Evolutionary conservation across 495 filamentous ascomycete genomes (phyloP).

Genomic region (Aspergillus bridgeri): DNA sequence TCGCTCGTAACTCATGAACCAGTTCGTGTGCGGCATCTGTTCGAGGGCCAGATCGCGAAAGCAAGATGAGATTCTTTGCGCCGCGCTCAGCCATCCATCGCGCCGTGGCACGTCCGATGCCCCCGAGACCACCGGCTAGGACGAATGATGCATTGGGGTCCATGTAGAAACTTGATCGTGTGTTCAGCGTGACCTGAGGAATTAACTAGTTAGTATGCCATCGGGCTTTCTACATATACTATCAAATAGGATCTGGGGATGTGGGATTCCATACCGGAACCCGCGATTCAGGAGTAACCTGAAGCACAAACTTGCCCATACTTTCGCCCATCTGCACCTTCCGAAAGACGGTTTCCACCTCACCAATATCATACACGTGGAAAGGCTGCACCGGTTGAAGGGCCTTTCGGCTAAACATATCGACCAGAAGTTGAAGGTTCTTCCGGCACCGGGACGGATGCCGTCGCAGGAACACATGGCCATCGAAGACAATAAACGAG

Average conservation of each 20-base stretch:
- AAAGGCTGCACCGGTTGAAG: no score
- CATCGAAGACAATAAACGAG: conserved; percentile 35
- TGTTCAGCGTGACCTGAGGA: conserved; percentile 17
- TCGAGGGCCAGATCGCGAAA: conserved; percentile 25
- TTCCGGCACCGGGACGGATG: conserved; percentile 42
- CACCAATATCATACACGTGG: no score
- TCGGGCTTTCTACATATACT: no score
- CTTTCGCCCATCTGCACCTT: no score
- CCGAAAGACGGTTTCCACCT: no score
- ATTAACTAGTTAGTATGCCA: no score
- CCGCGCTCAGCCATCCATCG: conserved; percentile 59
- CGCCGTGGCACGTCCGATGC: conserved; percentile 57
- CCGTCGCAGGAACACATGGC: conserved; percentile 36
- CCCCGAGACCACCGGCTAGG: conserved; percentile 60
- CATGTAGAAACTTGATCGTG: conserved; percentile 11
- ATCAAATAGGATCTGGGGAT: no score
- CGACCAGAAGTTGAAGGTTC: conserved; percentile 26
- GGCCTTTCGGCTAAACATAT: no score
- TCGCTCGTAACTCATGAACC: conserved; percentile 10
- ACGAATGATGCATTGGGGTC: conserved; percentile 54
- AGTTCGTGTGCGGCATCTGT: conserved; percentile 13
- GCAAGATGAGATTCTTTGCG: conserved; percentile 51
- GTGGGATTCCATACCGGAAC: no score
- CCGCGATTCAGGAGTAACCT: no score
- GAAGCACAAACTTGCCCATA: no score